Evolutionary conservation across 495 filamentous ascomycete genomes (phyloP), one percentile per base, ranked within the genome.

Genomic region (Daldinia childiae): DNA sequence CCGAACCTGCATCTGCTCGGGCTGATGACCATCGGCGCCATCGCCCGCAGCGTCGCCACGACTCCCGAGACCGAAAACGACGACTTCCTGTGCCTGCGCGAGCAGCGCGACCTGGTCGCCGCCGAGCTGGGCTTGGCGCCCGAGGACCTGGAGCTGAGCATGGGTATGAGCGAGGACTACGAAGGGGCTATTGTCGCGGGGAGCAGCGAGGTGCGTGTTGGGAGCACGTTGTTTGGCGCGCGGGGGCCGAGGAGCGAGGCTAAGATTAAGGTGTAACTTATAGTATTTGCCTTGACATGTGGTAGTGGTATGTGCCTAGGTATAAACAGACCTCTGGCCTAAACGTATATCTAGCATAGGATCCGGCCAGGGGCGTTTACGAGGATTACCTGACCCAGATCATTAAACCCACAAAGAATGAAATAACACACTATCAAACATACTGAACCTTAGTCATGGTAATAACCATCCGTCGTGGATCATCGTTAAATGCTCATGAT

Each of bases 21-120:
- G 0, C 76, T 99, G 5, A 99, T 99, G 95, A 99, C 95, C 1
- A 98, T 99, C 74, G 95, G 95, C 0, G 93, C 93, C 17, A 95
- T 99, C 75, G 94, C 93, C 56, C 80, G 94, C 62, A 93, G 90
- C 27, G 83, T 87, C 72, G 91, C 85, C 3, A 89, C 88, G 9
- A 90, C 88, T 24, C 73, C 86, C 6, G 95, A 92, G 66, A 88
- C 36, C 14, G 57, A 95, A 80, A 99, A 99, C 81, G 93, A 94
- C 78, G 95, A 99, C 81, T 98, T 98, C 76, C 69, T 88, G 9
- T 73, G 78, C 26, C 78, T 99, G 79, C 83, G 78, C 43, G 85
- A 91, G 78, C 89, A 90, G 69, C 82, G 93, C 69, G 93, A 97
- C 41, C 64, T 84, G 19, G 83, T 89, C 48, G 76, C 73, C 1